These are phyloP conservation scores for Coemansia sp. DNA, from an alignment of 192 early-diverging fungal genomes.

Conservation along the genomic window DNA sequence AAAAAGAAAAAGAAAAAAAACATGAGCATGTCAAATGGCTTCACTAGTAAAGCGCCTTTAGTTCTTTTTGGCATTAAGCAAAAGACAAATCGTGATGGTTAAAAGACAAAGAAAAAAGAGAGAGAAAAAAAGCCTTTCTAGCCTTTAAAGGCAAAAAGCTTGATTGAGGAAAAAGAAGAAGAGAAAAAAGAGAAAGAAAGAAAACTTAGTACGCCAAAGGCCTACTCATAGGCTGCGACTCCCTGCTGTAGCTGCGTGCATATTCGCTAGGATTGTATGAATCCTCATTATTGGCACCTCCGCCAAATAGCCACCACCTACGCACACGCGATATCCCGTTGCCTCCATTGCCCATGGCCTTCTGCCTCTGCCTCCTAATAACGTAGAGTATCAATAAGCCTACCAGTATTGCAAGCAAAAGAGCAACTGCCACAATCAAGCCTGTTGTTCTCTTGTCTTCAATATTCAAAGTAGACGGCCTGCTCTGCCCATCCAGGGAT, in stretches of 20 bases:
- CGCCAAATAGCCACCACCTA: constrained; percentile 1
- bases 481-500: neutral
- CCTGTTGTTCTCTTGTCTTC: neutral
- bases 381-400: neutral
- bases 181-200: neutral
- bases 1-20: neutral
- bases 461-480: neutral
- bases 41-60: neutral
- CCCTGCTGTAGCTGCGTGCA: neutral
- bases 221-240: neutral
- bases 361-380: neutral
- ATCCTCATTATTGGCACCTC: neutral
- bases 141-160: neutral
- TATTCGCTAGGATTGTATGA: neutral
- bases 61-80: neutral
- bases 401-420: neutral
- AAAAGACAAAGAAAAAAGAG: neutral
- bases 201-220: neutral
- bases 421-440: neutral
- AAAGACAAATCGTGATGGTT: neutral
- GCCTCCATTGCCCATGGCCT: neutral
- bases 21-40: neutral
- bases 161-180: neutral
- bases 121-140: neutral
- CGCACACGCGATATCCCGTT: neutral